Conservation (phyloP, 192 early-diverging fungal genomes). For the Polychytrium aggregatum region DNA sequence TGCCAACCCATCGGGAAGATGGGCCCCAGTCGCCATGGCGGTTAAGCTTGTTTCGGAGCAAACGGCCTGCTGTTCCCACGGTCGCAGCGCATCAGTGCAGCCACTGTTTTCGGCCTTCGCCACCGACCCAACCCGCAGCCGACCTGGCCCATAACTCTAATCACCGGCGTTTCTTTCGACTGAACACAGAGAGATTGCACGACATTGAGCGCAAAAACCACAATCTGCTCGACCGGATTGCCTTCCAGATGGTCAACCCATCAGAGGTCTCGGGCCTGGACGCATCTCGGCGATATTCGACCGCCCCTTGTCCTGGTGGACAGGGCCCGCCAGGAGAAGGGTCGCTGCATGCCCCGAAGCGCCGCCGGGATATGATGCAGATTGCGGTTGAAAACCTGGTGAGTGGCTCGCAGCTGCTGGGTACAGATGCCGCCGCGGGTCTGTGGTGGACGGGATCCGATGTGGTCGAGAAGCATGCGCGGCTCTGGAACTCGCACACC, state of each 20-base stretch:
- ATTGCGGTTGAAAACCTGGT: slow-evolving; percentile 23
- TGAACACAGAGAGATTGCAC: slow-evolving; percentile 28
- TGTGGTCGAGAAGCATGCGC: too few relatives aligned
- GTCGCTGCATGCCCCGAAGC: slow-evolving; percentile 10
- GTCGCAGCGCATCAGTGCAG: too few relatives aligned
- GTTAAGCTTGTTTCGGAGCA: too few relatives aligned
- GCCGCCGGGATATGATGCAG: slow-evolving; percentile 10
- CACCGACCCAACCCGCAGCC: too few relatives aligned
- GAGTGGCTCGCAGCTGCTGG: not conserved
- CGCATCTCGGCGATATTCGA: not conserved
- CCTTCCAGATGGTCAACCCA: slow-evolving; percentile 28
- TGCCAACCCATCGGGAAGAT: not conserved
- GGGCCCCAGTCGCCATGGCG: too few relatives aligned
- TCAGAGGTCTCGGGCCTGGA: slow-evolving; percentile 12
- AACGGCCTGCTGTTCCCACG: too few relatives aligned
- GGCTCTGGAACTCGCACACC: too few relatives aligned
- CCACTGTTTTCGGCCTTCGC: too few relatives aligned
- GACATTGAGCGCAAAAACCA: slow-evolving; percentile 38
- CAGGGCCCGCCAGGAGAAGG: not conserved
- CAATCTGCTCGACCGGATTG: slow-evolving; percentile 36
- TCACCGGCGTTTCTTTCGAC: too few relatives aligned
- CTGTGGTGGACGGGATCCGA: too few relatives aligned
- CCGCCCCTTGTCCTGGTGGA: not conserved
- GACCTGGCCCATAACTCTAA: too few relatives aligned
- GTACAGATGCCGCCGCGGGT: too few relatives aligned